Conservation (phyloP, 495 filamentous ascomycete genomes). For the Aspergillus hancockii region DNA sequence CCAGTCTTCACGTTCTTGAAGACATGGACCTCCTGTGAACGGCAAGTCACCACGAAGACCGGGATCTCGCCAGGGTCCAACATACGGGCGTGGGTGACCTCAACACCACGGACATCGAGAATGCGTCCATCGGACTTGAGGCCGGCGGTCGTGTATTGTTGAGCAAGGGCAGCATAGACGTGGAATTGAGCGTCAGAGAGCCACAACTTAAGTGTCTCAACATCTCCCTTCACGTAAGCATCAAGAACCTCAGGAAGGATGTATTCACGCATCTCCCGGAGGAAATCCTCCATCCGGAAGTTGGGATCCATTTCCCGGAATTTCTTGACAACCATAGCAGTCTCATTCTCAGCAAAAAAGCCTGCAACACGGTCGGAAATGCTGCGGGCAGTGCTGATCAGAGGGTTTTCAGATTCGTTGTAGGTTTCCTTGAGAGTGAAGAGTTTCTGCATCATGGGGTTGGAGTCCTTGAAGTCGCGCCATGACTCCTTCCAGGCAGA, state of each 20-base stretch:
- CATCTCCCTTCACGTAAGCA: constrained; percentile 95
- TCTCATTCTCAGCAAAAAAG: constrained; percentile 98
- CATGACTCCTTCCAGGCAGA: constrained; percentile 94
- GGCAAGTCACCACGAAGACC: constrained; percentile 93
- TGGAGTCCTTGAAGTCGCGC: constrained; percentile 86
- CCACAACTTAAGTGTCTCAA: constrained; percentile 89
- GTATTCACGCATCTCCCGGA: constrained; percentile 94
- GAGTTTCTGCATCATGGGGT: constrained; percentile 82
- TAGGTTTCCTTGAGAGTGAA: constrained; percentile 82
- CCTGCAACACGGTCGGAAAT: constrained; percentile 91
- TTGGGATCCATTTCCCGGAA: constrained; percentile 95
- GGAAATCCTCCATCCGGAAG: constrained; percentile 92
- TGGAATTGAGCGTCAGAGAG: constrained; percentile 91
- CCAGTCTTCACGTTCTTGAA: constrained; percentile 88
- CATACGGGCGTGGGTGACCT: constrained; percentile 84
- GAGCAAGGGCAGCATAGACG: constrained; percentile 89
- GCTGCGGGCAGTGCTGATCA: constrained; percentile 88
- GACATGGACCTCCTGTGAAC: constrained; percentile 97
- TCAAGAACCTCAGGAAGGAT: constrained; percentile 97
- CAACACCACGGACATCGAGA: constrained; percentile 90
- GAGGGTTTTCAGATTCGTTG: constrained; percentile 93
- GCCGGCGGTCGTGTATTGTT: constrained; percentile 91
- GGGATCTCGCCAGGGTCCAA: constrained; percentile 97
- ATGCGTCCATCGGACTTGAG: constrained; percentile 93
- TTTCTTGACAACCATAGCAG: constrained; percentile 93